Base-by-base conservation (phyloP, 2,329 filamentous ascomycete species). In the Beauveria rudraprayagi region DNA sequence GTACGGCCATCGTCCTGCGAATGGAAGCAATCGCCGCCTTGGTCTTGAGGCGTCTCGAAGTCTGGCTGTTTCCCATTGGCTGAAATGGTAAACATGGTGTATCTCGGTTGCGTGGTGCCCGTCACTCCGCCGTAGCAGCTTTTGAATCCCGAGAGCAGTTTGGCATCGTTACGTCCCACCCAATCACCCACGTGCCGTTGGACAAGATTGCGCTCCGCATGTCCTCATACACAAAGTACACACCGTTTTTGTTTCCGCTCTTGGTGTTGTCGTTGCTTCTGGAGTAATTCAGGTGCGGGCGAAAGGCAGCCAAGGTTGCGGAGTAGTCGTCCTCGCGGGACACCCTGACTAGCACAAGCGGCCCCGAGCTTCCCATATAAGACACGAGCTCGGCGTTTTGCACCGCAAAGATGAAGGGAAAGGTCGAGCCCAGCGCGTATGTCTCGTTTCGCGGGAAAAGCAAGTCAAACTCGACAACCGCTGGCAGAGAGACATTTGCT, bases 361-460 rank as follows among this genome's bases (percentile, higher is more conserved):
- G 51, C 19, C 51, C 51, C 19, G 37, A 26, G 19, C 34, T 54
- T 19, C 37, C 51, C 19, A 54, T 51, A 34, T 51, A 34, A 14
- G 48, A 51, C 48, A 51, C 51, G 34, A 54, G 51, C 30, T 54
- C 22, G 22, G 37, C 19, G 51, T 54, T 54, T 26, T 54, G 51
- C 11, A 54, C 28, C 6, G 34, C 34, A 54, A 54, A 54, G 22
- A 54, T 54, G 34, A 54, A 54, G 11, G 51, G 51, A 26, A 54
- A 54, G 34, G 22, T 40, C 51, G 51, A 30, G 34, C 34, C 24
- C 3, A 41, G 34, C 4, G 34, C 34, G 14, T 54, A 54, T 40
- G 51, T 54, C 51, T 54, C 51, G 51, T 54, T 54, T 40, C 34
- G 34, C 34, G 34, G 51, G 34, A 54, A 54, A 41, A 54, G n/a